Evolutionary conservation across 768 basidiomycete genomes (phyloP).

Genomic region (Tricholomella constricta): DNA sequence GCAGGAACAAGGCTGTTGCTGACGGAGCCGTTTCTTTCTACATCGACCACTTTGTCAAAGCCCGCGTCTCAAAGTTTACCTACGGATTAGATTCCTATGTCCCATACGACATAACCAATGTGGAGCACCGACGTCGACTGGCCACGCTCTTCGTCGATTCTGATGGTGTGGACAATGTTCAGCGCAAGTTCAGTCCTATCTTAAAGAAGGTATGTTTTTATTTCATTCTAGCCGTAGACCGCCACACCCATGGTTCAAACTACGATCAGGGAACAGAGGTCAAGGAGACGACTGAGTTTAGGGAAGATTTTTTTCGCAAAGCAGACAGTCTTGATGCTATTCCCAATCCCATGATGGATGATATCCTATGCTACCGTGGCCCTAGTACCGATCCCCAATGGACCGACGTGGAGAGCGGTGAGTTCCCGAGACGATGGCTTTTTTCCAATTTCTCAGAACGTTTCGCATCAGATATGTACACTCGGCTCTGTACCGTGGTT

Average conservation of each 20-base stretch:
- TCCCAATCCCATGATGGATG: conserved; percentile 1
- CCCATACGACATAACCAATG: conserved; percentile 12
- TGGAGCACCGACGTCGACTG: conserved; percentile 17
- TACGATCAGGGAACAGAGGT: conserved; percentile 10
- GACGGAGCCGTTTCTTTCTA: conserved; percentile 47
- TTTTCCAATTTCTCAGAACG: not conserved
- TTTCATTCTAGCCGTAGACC: not conserved
- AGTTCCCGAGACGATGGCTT: not conserved
- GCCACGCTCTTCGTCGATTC: conserved; percentile 3
- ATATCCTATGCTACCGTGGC: conserved; percentile 14
- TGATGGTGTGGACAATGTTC: conserved; percentile 7
- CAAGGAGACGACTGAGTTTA: conserved; percentile 14
- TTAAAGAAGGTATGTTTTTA: conserved; percentile 7
- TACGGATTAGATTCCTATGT: conserved; percentile 32
- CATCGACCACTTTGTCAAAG: conserved; percentile 42
- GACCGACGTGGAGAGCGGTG: conserved; percentile 15
- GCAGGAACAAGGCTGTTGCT: conserved; percentile 49
- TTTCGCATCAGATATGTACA: conserved; percentile 10
- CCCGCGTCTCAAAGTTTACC: conserved; percentile 38
- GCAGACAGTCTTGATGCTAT: not conserved
- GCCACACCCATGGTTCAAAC: not conserved
- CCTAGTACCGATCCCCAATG: conserved; percentile 10
- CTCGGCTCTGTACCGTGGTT: conserved; percentile 10
- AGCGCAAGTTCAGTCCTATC: conserved; percentile 5
- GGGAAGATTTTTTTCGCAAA: conserved; percentile 5